phyloP scores from a whole-genome alignment of 2,329 filamentous ascomycete genomes.

The Aspergillus sp. region DNA sequence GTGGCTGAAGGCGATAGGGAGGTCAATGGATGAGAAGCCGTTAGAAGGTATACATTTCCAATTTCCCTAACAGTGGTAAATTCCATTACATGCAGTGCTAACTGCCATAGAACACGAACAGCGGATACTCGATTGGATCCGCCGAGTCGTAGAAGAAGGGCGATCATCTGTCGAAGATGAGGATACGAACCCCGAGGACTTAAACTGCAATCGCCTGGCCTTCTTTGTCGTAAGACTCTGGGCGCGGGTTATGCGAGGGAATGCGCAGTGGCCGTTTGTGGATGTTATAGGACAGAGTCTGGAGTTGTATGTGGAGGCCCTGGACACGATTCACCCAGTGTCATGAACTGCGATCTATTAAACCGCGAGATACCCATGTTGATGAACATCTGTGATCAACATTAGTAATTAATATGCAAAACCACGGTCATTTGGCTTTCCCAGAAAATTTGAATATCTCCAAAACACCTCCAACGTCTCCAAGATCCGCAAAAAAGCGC shows the following conservation, averaged over 20 bases:
- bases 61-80: too few relatives aligned
- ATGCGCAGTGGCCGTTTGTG: constrained; percentile 46
- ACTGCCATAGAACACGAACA: constrained; percentile 5
- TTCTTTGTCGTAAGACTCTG: constrained; percentile 20
- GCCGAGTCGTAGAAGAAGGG: constrained; percentile 23
- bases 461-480: too few relatives aligned
- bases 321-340: too few relatives aligned
- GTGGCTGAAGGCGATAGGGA: constrained; percentile 18
- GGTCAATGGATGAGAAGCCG: too few relatives aligned
- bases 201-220: constrained; percentile 7
- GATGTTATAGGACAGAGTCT: constrained; percentile 42
- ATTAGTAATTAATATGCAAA: too few relatives aligned
- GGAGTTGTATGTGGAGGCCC: constrained; percentile 27
- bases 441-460: too few relatives aligned
- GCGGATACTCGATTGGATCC: constrained; percentile 17
- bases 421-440: too few relatives aligned
- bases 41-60: too few relatives aligned
- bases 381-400: too few relatives aligned
- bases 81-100: not conserved
- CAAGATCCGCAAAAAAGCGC: too few relatives aligned
- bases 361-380: too few relatives aligned
- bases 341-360: too few relatives aligned
- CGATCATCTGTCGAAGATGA: constrained; percentile 18
- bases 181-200: not conserved
- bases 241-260: constrained; percentile 25